Conservation (phyloP, 371 early-diverging fungal genomes). For the Fennellomyces sp. region DNA sequence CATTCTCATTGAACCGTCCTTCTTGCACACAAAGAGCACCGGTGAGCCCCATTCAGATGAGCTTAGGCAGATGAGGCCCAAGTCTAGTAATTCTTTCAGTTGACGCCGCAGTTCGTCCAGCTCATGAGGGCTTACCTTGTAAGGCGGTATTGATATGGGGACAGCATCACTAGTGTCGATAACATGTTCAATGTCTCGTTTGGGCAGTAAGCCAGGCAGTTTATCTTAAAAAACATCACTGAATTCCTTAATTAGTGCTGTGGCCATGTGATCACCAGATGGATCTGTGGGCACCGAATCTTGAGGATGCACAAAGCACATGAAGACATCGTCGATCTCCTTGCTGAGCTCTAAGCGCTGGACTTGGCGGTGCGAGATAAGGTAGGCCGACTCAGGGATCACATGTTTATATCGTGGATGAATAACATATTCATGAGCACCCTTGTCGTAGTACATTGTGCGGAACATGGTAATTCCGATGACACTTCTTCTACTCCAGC, state of each 20-base stretch:
- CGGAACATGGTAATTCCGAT: no score
- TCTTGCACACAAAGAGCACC: no score
- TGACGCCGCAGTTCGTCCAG: conserved; percentile 14
- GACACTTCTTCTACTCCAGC: no score
- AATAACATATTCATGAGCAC: no score
- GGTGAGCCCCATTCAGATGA: background rate
- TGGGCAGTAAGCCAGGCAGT: conserved; percentile 7
- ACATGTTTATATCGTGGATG: background rate
- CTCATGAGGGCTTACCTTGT: conserved; percentile 26
- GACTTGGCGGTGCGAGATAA: no score
- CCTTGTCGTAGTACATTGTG: no score
- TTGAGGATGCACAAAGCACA: background rate
- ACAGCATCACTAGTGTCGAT: conserved; percentile 1
- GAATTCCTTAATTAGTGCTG: no score
- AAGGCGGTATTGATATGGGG: conserved; percentile 11
- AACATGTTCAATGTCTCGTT: conserved; percentile 3
- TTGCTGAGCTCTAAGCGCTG: no score
- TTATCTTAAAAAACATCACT: conserved; percentile 4
- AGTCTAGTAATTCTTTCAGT: conserved; percentile 5
- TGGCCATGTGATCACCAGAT: no score
- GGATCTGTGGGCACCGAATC: background rate
- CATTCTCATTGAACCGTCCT: background rate
- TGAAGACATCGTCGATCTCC: no score
- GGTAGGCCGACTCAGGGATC: background rate
- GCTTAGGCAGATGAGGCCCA: conserved; percentile 11